These are phyloP conservation scores for Lagenaria siceraria DNA, from an alignment of 306 rosid species.

Conservation along the genomic window DNA sequence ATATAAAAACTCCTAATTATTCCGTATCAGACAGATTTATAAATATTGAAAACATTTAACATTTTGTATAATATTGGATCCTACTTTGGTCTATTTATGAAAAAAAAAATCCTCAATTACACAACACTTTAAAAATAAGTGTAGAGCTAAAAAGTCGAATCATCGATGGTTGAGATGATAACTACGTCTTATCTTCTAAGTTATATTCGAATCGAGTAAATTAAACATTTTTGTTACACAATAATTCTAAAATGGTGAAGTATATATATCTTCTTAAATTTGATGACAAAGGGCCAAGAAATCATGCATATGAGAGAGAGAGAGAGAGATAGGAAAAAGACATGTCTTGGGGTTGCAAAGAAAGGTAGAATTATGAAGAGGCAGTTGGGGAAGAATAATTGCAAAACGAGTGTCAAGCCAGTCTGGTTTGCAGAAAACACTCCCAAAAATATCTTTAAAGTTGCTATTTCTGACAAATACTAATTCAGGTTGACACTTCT, in stretches of 20 bases:
- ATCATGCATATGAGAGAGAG: conserved; percentile 19
- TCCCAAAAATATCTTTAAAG: conserved; percentile 10
- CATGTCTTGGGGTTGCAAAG: conserved; percentile 32
- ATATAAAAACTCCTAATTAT: too few relatives aligned
- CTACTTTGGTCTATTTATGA: too few relatives aligned
- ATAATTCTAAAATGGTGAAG: too few relatives aligned
- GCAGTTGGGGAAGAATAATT: conserved; percentile 30
- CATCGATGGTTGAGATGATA: too few relatives aligned
- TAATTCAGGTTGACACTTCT: conserved; percentile 7
- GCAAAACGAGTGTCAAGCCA: conserved; percentile 49
- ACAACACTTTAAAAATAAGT: too few relatives aligned
- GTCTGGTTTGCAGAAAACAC: conserved; percentile 14
- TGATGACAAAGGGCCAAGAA: conserved; percentile 12
- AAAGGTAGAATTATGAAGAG: conserved; percentile 41
- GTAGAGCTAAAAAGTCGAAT: too few relatives aligned
- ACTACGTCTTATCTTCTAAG: too few relatives aligned
- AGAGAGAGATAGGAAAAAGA: conserved; percentile 27
- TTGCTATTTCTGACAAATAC: conserved; percentile 28
- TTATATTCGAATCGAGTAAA: too few relatives aligned
- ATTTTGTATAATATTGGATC: too few relatives aligned
- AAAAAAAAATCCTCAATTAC: not conserved
- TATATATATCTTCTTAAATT: not conserved
- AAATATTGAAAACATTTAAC: too few relatives aligned
- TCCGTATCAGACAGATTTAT: too few relatives aligned
- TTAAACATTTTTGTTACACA: too few relatives aligned